These are phyloP conservation scores for Saccharomyces uvarum DNA, from an alignment of 1,139 yeast species.

Conservation along the genomic window DNA sequence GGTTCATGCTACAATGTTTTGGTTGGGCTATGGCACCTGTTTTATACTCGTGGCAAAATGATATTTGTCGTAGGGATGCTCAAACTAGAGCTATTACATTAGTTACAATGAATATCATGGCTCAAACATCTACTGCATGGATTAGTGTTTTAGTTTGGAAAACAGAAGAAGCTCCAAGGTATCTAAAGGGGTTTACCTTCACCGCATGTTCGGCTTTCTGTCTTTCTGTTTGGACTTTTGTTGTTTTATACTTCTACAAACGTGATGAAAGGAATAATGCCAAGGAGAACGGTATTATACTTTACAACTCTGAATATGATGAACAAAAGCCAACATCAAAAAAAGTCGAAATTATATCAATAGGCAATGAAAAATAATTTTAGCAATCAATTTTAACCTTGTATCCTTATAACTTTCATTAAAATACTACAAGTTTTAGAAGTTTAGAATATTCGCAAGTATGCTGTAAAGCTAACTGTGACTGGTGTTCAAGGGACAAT, in stretches of 20 bases:
- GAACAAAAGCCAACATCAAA: not conserved
- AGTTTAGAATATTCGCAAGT: too few relatives aligned
- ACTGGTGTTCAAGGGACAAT: too few relatives aligned
- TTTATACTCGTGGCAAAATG: constrained; percentile 34
- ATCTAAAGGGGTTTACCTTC: constrained; percentile 44
- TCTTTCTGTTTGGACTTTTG: constrained; percentile 47
- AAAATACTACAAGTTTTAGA: too few relatives aligned
- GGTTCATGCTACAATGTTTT: constrained; percentile 32
- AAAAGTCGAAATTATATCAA: not conserved
- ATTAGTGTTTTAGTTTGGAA: constrained; percentile 43
- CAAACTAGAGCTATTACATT: constrained; percentile 34
- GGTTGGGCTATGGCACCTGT: constrained; percentile 33
- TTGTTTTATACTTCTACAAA: constrained; percentile 52
- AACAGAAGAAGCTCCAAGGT: constrained; percentile 49
- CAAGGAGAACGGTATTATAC: constrained; percentile 44
- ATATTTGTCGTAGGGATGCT: constrained; percentile 34
- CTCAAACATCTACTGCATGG: constrained; percentile 34
- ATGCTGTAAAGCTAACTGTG: too few relatives aligned
- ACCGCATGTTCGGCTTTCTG: constrained; percentile 46
- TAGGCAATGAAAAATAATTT: not conserved
- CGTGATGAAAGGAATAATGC: constrained; percentile 49
- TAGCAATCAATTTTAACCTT: not conserved
- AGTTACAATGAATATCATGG: constrained; percentile 32
- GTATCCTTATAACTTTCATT: not conserved
- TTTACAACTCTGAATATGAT: constrained; percentile 12